Evolutionary conservation across 2,329 filamentous ascomycete genomes (phyloP), one percentile per base, ranked within the genome.

Genomic region (Aspergillus arachidicola): DNA sequence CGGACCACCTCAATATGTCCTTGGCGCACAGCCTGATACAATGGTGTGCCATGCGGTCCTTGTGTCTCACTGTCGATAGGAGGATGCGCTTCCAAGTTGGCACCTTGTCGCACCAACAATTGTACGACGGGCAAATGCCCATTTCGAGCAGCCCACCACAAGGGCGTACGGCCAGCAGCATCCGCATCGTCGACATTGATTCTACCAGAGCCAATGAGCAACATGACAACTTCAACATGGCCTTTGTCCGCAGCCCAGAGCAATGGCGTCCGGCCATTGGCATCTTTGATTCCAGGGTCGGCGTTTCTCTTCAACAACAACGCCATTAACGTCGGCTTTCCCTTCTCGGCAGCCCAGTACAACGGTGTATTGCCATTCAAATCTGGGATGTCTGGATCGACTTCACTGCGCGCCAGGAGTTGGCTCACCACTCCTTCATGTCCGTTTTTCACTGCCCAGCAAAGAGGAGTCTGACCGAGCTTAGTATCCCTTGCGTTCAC

Each of bases 1-100:
- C 66, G 65, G n/a, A 72, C 68, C 34, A 75, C 66, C 5, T 69
- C 70, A 11, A 62, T 28, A 36, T 73, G 69, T 7, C 68, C 69
- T 26, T 66, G 63, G 26, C 62, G 57, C 58, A 65, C 62, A 32
- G 73, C 74, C 38, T 69, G 66, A 28, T 70, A 72, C 43, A 71
- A 61, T 11, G 71, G 67, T 3, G 64, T 71, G 10, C 64, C 66
- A 14, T 57, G 63, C 9, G 45, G 64, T 34, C 55, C 64, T 28
- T 60, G 54, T n/a, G 26, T 59, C 2, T 58, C 61, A 28, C 53
- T 60, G 14, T 36, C 30, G 5, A 57, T 26, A 10, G 58, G 51
- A 0, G 68, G 68, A 4, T 67, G 65, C 11, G 51, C 21, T 54
- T 70, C 66, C 36, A 61, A 64, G 14, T 68, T 63, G 6, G 70